Evolutionary conservation across 1,139 yeast genomes (phyloP).

Genomic region (Suhomyces maxii): DNA sequence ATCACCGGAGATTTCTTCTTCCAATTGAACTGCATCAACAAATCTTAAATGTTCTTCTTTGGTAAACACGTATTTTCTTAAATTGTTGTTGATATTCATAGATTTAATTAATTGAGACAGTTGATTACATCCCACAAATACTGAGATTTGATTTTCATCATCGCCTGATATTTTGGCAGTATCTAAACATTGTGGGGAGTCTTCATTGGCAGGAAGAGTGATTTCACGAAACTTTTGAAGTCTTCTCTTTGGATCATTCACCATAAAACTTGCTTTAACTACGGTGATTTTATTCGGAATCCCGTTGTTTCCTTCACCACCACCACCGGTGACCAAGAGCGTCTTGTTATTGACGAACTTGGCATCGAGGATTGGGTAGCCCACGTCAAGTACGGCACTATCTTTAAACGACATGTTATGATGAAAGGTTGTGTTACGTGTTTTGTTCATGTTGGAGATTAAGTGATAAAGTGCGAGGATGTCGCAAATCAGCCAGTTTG

Average conservation of each 20-base stretch:
- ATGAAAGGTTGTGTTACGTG: slow-evolving; percentile 4
- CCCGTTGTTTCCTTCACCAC: slow-evolving; percentile 90
- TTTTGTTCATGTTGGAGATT: slow-evolving; percentile 4
- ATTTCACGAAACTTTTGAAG: slow-evolving; percentile 65
- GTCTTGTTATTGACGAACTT: slow-evolving; percentile 63
- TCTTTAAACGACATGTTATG: slow-evolving; percentile 34
- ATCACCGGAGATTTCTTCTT: slow-evolving; percentile 31
- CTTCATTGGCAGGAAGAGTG: slow-evolving; percentile 61
- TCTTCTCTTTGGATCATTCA: slow-evolving; percentile 48
- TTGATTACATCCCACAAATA: slow-evolving; percentile 77
- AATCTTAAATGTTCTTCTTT: slow-evolving; percentile 62
- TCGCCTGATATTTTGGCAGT: slow-evolving; percentile 31
- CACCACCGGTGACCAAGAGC: slow-evolving; percentile 85
- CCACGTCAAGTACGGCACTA: slow-evolving; percentile 52
- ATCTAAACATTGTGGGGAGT: slow-evolving; percentile 74
- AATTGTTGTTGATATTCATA: slow-evolving; percentile 67
- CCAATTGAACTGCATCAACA: slow-evolving; percentile 59
- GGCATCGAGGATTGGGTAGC: slow-evolving; percentile 82
- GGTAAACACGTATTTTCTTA: slow-evolving; percentile 61
- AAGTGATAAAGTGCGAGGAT: background rate
- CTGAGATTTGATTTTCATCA: slow-evolving; percentile 40
- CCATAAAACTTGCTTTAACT: slow-evolving; percentile 56
- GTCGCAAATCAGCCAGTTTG: background rate
- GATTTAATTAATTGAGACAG: slow-evolving; percentile 52
- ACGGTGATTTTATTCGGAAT: slow-evolving; percentile 85